These are phyloP conservation scores for Thinopyrum elongatum DNA, from an alignment of 176 grass and related monocot species.

Conservation along the genomic window DNA sequence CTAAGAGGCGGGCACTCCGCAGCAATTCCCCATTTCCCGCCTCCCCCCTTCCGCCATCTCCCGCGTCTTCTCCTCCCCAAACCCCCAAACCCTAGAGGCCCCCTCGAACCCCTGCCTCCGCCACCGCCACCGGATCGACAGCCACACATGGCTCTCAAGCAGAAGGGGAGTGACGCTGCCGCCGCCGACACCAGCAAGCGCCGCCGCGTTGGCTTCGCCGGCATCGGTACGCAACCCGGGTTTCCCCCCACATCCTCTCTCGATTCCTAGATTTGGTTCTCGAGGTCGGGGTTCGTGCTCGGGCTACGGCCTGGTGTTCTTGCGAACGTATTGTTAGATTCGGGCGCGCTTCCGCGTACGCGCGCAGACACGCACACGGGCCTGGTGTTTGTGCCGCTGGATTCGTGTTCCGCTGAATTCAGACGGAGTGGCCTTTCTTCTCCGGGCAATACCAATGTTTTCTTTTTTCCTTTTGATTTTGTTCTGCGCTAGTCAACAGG, in stretches of 20 bases:
- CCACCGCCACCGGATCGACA: background rate
- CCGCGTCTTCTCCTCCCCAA: conserved; percentile 9
- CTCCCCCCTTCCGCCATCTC: background rate
- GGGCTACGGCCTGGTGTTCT: background rate
- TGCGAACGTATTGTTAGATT: background rate
- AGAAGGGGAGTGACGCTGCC: conserved; percentile 42
- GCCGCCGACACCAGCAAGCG: conserved; percentile 69
- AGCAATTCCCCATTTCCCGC: conserved; percentile 51
- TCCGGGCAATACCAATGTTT: background rate
- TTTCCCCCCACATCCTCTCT: background rate
- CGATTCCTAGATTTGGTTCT: background rate
- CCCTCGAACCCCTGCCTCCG: background rate
- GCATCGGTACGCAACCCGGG: conserved; percentile 40
- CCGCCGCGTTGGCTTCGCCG: conserved; percentile 77
- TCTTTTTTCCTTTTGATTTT: too few relatives aligned
- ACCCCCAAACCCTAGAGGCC: conserved; percentile 54
- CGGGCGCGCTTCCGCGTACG: background rate
- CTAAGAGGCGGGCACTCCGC: too few relatives aligned
- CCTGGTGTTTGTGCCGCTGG: background rate
- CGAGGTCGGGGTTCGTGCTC: background rate
- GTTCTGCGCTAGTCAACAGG: background rate
- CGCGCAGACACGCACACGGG: background rate
- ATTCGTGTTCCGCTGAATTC: background rate
- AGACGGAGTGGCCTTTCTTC: background rate
- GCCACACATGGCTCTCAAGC: conserved; percentile 83